These are phyloP conservation scores for Chloris gayana DNA, from an alignment of 176 grass and related monocot species.

Conservation along the genomic window DNA sequence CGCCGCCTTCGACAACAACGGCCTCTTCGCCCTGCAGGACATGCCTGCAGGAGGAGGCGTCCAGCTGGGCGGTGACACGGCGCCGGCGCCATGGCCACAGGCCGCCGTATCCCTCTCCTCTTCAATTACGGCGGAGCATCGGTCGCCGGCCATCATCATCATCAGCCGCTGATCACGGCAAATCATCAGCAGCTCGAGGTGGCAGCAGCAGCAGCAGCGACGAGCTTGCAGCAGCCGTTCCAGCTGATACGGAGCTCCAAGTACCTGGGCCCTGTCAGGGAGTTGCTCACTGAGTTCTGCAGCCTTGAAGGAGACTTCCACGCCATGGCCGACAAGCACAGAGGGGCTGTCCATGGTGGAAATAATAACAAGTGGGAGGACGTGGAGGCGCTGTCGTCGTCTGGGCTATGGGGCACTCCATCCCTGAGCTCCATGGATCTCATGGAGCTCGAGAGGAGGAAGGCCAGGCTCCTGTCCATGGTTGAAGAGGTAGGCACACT, in stretches of 20 bases:
- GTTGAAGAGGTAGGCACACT: conserved; percentile 61
- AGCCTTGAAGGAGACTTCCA: conserved; percentile 35
- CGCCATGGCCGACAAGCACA: conserved; percentile 18
- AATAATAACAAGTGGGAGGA: conserved; percentile 50
- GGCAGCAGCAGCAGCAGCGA: neutral
- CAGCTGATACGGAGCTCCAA: conserved; percentile 49
- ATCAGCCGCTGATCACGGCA: neutral
- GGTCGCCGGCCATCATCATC: neutral
- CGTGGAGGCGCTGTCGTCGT: conserved; percentile 22
- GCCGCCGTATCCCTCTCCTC: conserved; percentile 20
- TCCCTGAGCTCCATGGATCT: conserved; percentile 58
- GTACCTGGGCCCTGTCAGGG: conserved; percentile 46
- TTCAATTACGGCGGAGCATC: conserved; percentile 17
- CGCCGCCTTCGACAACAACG: conserved; percentile 23
- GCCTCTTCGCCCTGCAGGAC: neutral
- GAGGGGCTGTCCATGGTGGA: neutral
- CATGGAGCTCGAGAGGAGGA: conserved; percentile 63
- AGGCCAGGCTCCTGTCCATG: conserved; percentile 58
- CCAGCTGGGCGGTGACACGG: neutral
- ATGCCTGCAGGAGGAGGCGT: neutral
- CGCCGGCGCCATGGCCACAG: neutral
- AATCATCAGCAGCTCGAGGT: neutral
- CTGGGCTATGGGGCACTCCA: conserved; percentile 22
- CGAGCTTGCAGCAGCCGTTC: conserved; percentile 39
- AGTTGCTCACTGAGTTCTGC: conserved; percentile 62